These are phyloP conservation scores for Cryptomeria japonica DNA, from an alignment of 75 land plant species.

Conservation along the genomic window DNA sequence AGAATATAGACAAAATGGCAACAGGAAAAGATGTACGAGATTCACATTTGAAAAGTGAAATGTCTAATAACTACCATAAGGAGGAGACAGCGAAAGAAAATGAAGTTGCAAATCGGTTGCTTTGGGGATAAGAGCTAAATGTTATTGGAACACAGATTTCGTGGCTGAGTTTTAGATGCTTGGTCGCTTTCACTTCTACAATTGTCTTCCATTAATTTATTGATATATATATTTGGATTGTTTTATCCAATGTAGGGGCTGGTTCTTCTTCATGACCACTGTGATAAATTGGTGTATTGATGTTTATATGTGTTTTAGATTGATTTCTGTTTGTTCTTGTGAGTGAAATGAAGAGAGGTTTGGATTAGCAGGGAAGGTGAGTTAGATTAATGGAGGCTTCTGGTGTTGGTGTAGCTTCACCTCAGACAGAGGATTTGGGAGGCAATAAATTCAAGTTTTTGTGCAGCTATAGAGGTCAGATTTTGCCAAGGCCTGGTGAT, in stretches of 20 bases:
- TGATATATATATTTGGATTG: not conserved
- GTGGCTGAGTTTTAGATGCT: not conserved
- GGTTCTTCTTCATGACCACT: not conserved
- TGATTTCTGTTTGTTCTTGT: not conserved
- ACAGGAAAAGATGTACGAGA: too few species aligned
- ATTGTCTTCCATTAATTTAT: not conserved
- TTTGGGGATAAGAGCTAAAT: not conserved
- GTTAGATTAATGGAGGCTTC: not conserved
- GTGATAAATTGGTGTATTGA: not conserved
- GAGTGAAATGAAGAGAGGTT: not conserved
- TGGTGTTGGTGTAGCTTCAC: not conserved
- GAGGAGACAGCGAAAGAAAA: too few species aligned
- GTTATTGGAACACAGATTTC: not conserved
- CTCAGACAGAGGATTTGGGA: not conserved
- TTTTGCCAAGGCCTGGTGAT: conserved; percentile 62
- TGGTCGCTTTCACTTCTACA: not conserved
- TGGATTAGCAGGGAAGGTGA: not conserved
- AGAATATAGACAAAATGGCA: too few species aligned
- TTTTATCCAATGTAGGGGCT: not conserved
- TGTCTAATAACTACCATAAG: too few species aligned
- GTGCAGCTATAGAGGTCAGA: conserved; percentile 83
- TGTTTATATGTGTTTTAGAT: not conserved
- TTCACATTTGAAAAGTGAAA: too few species aligned
- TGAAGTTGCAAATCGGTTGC: too few species aligned
- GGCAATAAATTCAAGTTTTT: conserved; percentile 53